A percentile compares a stretch with the other conserved stretches of the same genome.
Evolutionary conservation across 306 rosid species (phyloP).

Genomic region (Vicia sativa): DNA sequence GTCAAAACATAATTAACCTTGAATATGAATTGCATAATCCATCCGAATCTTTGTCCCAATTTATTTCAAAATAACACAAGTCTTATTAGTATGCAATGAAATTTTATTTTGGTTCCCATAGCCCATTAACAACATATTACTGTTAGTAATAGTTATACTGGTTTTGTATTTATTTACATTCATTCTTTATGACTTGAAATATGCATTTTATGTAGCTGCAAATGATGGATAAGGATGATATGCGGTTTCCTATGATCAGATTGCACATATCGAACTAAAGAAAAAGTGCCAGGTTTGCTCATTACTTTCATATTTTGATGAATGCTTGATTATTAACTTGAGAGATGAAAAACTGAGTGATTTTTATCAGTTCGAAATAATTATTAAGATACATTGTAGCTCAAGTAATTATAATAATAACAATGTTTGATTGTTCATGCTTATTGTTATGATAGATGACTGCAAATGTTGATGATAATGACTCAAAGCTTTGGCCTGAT

Average conservation of each 20-base stretch:
- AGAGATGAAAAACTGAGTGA: too few relatives aligned
- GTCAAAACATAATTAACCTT: too few relatives aligned
- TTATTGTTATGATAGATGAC: not conserved
- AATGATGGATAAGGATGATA: conserved; percentile 74
- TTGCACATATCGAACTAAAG: not conserved
- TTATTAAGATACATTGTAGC: too few relatives aligned
- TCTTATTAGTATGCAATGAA: too few relatives aligned
- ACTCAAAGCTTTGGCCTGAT: not conserved
- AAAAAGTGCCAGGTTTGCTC: not conserved
- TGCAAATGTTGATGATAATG: not conserved
- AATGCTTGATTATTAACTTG: not conserved
- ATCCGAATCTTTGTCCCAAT: too few relatives aligned
- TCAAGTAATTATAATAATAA: too few relatives aligned
- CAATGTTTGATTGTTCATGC: not conserved
- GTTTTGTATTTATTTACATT: not conserved
- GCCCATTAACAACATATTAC: not conserved
- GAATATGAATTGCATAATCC: too few relatives aligned
- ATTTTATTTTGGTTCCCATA: not conserved
- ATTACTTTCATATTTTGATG: not conserved
- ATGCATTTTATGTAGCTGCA: conserved; percentile 51
- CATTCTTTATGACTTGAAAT: conserved; percentile 4
- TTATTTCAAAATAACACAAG: too few relatives aligned
- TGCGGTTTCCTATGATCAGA: conserved; percentile 42
- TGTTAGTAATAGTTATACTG: not conserved
- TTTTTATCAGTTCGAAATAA: too few relatives aligned